Base-by-base conservation (phyloP, 2,329 filamentous ascomycete species). In the Pseudopyrenochaeta lycopersici region DNA sequence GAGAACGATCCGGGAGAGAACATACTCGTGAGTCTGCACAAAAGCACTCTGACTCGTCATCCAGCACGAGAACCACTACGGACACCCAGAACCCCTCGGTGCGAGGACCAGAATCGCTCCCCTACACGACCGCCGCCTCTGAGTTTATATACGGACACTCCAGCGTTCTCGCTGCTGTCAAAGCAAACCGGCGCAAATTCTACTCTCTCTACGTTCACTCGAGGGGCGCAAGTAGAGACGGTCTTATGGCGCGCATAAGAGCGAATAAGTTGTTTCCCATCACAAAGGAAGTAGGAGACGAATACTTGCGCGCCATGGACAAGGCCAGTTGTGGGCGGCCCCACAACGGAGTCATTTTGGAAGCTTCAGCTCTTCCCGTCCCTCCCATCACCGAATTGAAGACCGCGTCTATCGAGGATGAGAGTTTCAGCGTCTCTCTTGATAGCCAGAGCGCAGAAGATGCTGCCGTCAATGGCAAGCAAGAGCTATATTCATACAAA, bases 81-180 rank as follows among this genome's bases (percentile, higher is more conserved):
- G 11, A 35, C 5, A 3, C 18, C 14, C 20, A 40, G 18, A 47
- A 9, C 6, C 33, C 29, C 17, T 38, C 18, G 5, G 14, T 41
- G 1, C 39, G 27, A 20, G 56, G 46, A 38, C 56, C 56, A 29
- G 66, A 71, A 35, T 63, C 84, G 62, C 81, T 90, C 15, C 85
- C 87, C 1, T 88, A 94, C 70, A 92, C 91, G 0, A 96, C 92
- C 0, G 90, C 94, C 0, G 91, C 91, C 4, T 97, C 93, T 0
- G 90, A 97, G 57, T 98, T 97, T 65, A 81, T 99, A 2, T 98
- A 96, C 71, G 95, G 95, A 5, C 85, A 85, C 39, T 90, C 90
- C 2, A 87, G 91, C 1, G 91, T 98, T 18, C 83, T 90, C 58
- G 90, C 93, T 17, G 93, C 92, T 0, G 79, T 99, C 17, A 86